These are phyloP conservation scores for Aureobasidium sp. DNA, from an alignment of 2,329 filamentous ascomycete species.

Conservation along the genomic window DNA sequence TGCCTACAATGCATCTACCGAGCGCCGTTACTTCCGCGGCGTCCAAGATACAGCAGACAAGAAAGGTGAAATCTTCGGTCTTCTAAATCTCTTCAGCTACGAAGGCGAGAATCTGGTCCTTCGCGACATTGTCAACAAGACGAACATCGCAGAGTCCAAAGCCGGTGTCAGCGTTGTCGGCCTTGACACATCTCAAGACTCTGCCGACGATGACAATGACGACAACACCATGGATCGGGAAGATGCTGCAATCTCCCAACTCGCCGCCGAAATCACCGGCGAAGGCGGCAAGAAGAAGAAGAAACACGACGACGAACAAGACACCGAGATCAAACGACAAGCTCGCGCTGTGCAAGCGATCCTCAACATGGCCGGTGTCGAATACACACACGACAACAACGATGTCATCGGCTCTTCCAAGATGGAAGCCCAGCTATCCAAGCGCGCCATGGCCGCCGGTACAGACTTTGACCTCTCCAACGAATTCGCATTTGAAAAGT, in stretches of 20 bases:
- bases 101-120: conserved; percentile 72
- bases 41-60: conserved; percentile 76
- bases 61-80: conserved; percentile 90
- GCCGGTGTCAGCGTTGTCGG: conserved; percentile 76
- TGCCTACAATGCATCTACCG: conserved; percentile 84
- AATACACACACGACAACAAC: conserved; percentile 94
- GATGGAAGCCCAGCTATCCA: conserved; percentile 78
- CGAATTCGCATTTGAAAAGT: conserved; percentile 49
- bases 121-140: conserved; percentile 96
- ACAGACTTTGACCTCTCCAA: conserved; percentile 46
- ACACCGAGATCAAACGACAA: conserved; percentile 36
- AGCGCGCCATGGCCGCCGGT: conserved; percentile 60
- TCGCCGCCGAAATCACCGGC: conserved; percentile 56
- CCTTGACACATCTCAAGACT: conserved; percentile 57
- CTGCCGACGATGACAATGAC: conserved; percentile 30
- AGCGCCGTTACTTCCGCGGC: conserved; percentile 91
- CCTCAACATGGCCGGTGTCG: conserved; percentile 76
- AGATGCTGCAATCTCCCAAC: conserved; percentile 63
- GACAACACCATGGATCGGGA: conserved; percentile 33
- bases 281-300: conserved; percentile 33
- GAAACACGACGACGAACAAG: conserved; percentile 20
- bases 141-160: conserved; percentile 88
- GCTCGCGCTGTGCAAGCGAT: conserved; percentile 82
- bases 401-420: conserved; percentile 91
- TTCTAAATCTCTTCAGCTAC: conserved; percentile 79